Conservation (phyloP, 2,329 filamentous ascomycete species). For the Ascosphaera apis region DNA sequence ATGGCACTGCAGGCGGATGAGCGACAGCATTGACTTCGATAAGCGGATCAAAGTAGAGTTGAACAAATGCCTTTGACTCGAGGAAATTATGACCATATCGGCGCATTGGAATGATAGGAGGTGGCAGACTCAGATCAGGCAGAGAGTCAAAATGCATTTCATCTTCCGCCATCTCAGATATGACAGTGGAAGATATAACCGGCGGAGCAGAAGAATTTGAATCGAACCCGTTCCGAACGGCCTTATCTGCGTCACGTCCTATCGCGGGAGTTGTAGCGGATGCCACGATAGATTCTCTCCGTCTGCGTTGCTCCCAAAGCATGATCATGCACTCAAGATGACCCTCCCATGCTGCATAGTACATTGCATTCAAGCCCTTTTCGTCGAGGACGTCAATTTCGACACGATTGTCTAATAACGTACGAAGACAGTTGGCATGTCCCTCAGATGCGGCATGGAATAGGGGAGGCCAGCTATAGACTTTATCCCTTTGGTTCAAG, state of each 20-base stretch:
- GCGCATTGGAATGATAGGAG: slow-evolving; percentile 82
- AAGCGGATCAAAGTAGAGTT: slow-evolving; percentile 65
- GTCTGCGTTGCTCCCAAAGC: slow-evolving; percentile 27
- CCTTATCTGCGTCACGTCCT: neutral
- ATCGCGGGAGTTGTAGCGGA: neutral
- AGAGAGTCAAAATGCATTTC: slow-evolving; percentile 57
- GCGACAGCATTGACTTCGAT: slow-evolving; percentile 4
- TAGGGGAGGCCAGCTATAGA: slow-evolving; percentile 92
- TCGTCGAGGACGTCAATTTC: slow-evolving; percentile 67
- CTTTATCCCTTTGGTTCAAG: slow-evolving; percentile 76
- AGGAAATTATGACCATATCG: slow-evolving; percentile 97
- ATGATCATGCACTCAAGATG: slow-evolving; percentile 86
- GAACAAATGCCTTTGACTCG: slow-evolving; percentile 88
- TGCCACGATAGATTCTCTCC: neutral
- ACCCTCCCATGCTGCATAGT: slow-evolving; percentile 96
- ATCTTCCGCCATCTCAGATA: slow-evolving; percentile 33
- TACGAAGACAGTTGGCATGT: slow-evolving; percentile 68
- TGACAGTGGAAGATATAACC: slow-evolving; percentile 7
- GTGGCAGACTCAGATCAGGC: slow-evolving; percentile 72
- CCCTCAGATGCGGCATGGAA: slow-evolving; percentile 95
- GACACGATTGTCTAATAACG: slow-evolving; percentile 55
- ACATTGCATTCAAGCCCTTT: slow-evolving; percentile 83
- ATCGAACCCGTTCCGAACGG: slow-evolving; percentile 7
- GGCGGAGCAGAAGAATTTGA: slow-evolving; percentile 6
- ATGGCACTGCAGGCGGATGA: neutral